Base-by-base conservation (phyloP, 495 filamentous ascomycete species). In the Annulohypoxylon maeteangense region DNA sequence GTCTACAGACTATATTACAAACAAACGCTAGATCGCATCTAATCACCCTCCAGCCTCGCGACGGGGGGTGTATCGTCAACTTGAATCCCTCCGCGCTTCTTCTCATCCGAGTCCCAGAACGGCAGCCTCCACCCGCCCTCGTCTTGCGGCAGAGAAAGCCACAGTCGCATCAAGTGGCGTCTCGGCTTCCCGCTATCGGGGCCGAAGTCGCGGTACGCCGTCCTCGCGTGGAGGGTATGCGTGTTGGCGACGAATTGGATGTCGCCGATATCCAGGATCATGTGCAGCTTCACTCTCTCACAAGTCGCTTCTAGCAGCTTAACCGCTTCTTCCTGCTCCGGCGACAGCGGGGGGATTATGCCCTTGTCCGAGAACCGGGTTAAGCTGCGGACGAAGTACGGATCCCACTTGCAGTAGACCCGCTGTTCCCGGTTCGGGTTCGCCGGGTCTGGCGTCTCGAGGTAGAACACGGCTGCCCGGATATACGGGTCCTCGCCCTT, bases 51-150 rank as follows among this genome's bases (percentile, higher is more conserved):
- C 22, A 78, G 74, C 38, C 75, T 78, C 29, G 75, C 75, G 2
- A 78, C 75, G 8, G 93, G 92, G 12, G 87, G 75, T 44, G 87
- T 89, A 78, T 96, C 86, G 79, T 95, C 87, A 11, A 97, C 93
- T 79, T 96, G 93, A 54, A 97, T 90, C 0, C 93, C 93, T 0
- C 93, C 92, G 16, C 93, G 80, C 84, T 95, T 97, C 86, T 91
- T 91, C 83, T 94, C 88, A 63, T 87, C 81, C 54, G 87, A 89
- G 83, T 96, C 93, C 72, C 87, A 87, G 78, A 93, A 95, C 10
- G 92, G 92, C 78, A 95, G 78, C 57, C 86, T 90, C 93, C 93
- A 97, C 0, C 93, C 93, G 0, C 93, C 93, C 77, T 96, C 93
- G 27, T 78, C 78, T 81, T 95, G 92, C 0, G 93, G 93, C 12